phyloP scores from a whole-genome alignment of 148 eudicot genomes.

The Vaccinium myrtillus region DNA sequence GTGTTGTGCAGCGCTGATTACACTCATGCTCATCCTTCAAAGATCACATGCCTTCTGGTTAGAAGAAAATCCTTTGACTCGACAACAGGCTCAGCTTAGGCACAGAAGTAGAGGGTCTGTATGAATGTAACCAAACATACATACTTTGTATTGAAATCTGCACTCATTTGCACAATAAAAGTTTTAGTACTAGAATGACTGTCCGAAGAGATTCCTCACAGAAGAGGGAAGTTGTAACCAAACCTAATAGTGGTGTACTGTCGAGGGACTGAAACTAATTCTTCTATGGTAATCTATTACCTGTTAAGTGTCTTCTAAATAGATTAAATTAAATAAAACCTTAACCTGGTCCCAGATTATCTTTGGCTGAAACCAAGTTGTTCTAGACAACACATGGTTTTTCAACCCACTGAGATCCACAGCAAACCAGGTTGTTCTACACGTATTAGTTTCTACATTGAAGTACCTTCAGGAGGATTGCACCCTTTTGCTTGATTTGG shows the following conservation, averaged over 20 bases:
- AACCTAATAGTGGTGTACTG: neutral
- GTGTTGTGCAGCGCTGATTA: conserved; percentile 27
- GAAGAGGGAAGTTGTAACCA: neutral
- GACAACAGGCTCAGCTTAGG: conserved; percentile 5
- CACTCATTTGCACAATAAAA: neutral
- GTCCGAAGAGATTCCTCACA: neutral
- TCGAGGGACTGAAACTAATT: neutral
- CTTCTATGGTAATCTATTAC: neutral
- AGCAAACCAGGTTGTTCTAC: neutral
- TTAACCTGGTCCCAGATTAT: neutral
- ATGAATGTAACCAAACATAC: neutral
- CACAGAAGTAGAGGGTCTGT: conserved; percentile 10
- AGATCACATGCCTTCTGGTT: conserved; percentile 37
- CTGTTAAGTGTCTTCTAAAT: neutral
- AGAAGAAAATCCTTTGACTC: conserved; percentile 32
- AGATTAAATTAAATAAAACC: neutral
- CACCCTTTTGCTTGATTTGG: neutral
- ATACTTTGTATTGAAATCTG: neutral
- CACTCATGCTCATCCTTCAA: conserved; percentile 25
- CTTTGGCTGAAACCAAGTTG: neutral
- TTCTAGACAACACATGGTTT: neutral
- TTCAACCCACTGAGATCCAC: neutral
- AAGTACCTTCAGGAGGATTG: neutral
- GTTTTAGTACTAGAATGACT: neutral
- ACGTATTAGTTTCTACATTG: neutral